phyloP scores from a whole-genome alignment of 441 rosid genomes.

The Gossypium lobatum region DNA sequence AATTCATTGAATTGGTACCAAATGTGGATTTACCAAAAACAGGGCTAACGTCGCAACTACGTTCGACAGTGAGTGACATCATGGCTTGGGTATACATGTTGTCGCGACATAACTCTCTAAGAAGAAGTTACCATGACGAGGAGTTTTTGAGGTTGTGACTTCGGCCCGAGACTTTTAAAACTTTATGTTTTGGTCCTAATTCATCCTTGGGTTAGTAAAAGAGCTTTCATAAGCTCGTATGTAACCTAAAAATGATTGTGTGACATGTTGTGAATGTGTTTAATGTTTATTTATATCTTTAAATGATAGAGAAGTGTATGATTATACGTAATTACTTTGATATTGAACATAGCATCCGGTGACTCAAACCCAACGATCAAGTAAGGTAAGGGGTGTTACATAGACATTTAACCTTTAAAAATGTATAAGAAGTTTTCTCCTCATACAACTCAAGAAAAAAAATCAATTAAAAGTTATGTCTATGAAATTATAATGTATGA shows the following conservation, averaged over 20 bases:
- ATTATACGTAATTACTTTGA: too few relatives aligned
- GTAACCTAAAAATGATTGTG: background rate
- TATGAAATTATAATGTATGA: too few relatives aligned
- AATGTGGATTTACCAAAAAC: background rate
- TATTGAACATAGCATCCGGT: too few relatives aligned
- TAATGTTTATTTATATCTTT: background rate
- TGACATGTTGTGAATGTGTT: background rate
- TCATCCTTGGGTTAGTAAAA: background rate
- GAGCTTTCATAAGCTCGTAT: background rate
- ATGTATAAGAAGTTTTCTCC: too few relatives aligned
- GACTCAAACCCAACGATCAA: too few relatives aligned
- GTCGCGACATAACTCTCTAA: background rate
- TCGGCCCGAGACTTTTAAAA: background rate
- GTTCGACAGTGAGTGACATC: background rate
- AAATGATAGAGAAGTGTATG: background rate
- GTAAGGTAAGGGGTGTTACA: too few relatives aligned
- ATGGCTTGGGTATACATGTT: background rate
- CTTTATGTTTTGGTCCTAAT: background rate
- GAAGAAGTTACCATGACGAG: background rate
- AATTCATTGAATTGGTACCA: background rate
- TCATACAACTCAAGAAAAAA: too few relatives aligned
- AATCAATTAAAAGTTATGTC: too few relatives aligned
- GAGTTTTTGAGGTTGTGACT: background rate
- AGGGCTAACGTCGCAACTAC: background rate
- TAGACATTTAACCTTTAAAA: too few relatives aligned